These are phyloP conservation scores for Chlorella sp. DNA, from an alignment of 139 green algal species.

Conservation along the genomic window DNA sequence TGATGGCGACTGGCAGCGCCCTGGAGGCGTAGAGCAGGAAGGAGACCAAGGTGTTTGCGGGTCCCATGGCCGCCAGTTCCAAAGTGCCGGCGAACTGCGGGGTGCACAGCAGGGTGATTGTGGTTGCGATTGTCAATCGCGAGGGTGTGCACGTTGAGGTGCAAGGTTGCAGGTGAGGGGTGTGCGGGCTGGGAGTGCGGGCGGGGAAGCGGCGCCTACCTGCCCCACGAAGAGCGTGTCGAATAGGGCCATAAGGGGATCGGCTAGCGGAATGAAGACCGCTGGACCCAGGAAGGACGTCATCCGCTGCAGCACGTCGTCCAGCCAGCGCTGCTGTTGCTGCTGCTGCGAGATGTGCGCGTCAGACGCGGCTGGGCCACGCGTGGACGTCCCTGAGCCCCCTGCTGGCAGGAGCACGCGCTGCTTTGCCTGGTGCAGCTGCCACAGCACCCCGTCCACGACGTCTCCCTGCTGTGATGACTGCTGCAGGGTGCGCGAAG, in stretches of 20 bases:
- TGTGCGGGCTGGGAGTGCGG: not conserved
- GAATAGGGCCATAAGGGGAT: conserved; percentile 72
- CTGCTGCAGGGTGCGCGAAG: too few relatives aligned
- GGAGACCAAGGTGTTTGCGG: conserved; percentile 63
- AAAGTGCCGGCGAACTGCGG: conserved; percentile 39
- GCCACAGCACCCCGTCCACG: too few relatives aligned
- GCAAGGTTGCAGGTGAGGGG: not conserved
- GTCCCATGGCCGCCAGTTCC: conserved; percentile 65
- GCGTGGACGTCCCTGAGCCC: too few relatives aligned
- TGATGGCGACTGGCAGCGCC: conserved; percentile 12
- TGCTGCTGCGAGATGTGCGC: too few relatives aligned
- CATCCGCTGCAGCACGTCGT: too few relatives aligned
- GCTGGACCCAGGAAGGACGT: conserved; percentile 38
- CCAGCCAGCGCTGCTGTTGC: too few relatives aligned
- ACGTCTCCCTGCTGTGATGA: too few relatives aligned
- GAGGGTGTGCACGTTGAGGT: not conserved
- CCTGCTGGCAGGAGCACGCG: too few relatives aligned
- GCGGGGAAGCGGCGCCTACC: conserved; percentile 9
- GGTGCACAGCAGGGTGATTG: too few relatives aligned
- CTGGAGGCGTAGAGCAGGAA: conserved; percentile 60
- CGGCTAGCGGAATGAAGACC: conserved; percentile 58
- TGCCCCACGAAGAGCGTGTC: conserved; percentile 67
- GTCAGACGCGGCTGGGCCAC: too few relatives aligned
- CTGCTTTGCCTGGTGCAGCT: too few relatives aligned
- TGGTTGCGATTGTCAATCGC: too few relatives aligned